A percentile compares a stretch with the other conserved stretches of the same genome.
Conservation (phyloP, 73 alveolate genomes). For the Tetrahymena malaccensis region DNA sequence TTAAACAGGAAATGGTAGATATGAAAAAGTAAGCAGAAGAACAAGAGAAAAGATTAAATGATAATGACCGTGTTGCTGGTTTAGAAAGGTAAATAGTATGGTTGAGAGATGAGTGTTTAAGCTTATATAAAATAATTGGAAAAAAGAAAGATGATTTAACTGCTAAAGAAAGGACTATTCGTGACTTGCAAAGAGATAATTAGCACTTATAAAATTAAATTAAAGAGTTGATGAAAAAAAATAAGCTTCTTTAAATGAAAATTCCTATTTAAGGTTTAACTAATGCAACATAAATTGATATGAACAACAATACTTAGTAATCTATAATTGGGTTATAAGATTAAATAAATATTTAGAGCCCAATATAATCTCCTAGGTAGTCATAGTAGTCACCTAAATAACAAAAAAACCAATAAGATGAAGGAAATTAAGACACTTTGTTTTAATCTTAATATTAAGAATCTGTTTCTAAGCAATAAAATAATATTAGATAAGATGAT, state of each 20-base stretch:
- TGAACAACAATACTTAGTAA: not conserved
- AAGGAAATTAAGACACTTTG: not conserved
- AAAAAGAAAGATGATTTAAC: constrained; percentile 6
- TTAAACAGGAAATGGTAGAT: constrained; percentile 14
- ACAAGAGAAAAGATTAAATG: not conserved
- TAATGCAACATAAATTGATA: not conserved
- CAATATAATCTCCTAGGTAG: not conserved
- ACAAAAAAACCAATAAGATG: not conserved
- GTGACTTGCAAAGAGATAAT: not conserved
- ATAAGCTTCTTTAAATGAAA: not conserved
- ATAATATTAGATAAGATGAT: not conserved
- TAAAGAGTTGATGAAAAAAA: constrained; percentile 20
- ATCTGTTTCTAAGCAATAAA: not conserved
- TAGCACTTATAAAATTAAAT: constrained; percentile 5
- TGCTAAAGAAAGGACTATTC: not conserved
- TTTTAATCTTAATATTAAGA: not conserved
- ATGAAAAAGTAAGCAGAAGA: constrained; percentile 11
- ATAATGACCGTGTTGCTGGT: not conserved
- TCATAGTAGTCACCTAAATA: not conserved
- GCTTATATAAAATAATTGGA: not conserved
- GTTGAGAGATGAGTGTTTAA: not conserved
- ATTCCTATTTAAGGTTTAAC: not conserved
- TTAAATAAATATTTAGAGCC: constrained; percentile 1
- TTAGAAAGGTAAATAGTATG: not conserved
- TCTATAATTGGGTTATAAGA: not conserved